Evolutionary conservation across 1,139 yeast genomes (phyloP).

Genomic region (Zygosaccharomyces pseudobailii): DNA sequence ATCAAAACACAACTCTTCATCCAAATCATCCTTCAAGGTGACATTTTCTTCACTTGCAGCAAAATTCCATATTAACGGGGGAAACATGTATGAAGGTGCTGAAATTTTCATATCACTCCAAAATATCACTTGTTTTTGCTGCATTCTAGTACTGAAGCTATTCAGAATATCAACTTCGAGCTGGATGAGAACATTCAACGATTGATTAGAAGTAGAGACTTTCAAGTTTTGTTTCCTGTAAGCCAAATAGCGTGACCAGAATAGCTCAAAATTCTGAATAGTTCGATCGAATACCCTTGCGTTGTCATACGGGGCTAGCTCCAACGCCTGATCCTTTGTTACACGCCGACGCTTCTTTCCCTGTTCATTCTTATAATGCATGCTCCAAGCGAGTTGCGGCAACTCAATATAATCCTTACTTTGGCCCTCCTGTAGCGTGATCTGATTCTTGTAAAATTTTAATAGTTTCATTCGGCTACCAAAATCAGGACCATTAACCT

Average conservation of each 20-base stretch:
- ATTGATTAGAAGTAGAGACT: background rate
- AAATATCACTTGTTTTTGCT: conserved; percentile 2
- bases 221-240: conserved; percentile 8
- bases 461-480: background rate
- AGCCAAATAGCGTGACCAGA: conserved; percentile 7
- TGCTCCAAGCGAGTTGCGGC: conserved; percentile 20
- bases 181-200: conserved; percentile 2
- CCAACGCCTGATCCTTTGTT: conserved; percentile 12
- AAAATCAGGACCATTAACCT: background rate
- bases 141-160: background rate
- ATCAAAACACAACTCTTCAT: background rate
- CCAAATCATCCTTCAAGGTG: background rate
- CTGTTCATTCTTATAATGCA: conserved; percentile 3
- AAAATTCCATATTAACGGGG: conserved; percentile 3
- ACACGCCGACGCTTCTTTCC: conserved; percentile 5
- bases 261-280: conserved; percentile 6
- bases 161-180: conserved; percentile 3
- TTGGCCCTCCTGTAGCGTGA: conserved; percentile 7
- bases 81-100: conserved; percentile 4
- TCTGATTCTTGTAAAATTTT: conserved; percentile 1
- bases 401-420: conserved; percentile 12
- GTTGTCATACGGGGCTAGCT: conserved; percentile 8
- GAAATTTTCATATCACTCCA: conserved; percentile 13
- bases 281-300: conserved; percentile 6
- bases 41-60: background rate